These are phyloP conservation scores for Hyaloscypha hepaticicola DNA, from an alignment of 495 filamentous ascomycete species.

Conservation along the genomic window DNA sequence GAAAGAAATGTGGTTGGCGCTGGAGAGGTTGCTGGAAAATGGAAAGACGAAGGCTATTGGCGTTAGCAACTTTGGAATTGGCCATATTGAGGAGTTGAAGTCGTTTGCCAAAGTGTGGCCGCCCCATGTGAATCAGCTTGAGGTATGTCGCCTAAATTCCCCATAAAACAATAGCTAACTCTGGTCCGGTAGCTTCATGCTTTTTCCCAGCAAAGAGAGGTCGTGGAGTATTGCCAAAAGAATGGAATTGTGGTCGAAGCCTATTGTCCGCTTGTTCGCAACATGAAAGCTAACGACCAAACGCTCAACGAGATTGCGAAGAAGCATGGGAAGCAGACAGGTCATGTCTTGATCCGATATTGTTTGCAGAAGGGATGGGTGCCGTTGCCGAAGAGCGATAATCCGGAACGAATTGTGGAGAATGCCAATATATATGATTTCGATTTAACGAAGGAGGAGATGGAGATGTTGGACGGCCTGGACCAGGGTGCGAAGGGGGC, in stretches of 20 bases:
- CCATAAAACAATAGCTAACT: background rate
- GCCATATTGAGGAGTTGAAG: slow-evolving; percentile 45
- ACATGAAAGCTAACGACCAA: slow-evolving; percentile 50
- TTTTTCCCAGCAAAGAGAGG: slow-evolving; percentile 62
- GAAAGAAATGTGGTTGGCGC: slow-evolving; percentile 40
- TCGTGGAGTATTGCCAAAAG: slow-evolving; percentile 73
- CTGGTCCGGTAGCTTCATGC: slow-evolving; percentile 44
- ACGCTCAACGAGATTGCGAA: slow-evolving; percentile 44
- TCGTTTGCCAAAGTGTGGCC: slow-evolving; percentile 36
- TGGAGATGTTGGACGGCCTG: slow-evolving; percentile 44
- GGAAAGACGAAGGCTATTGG: slow-evolving; percentile 70
- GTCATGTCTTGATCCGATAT: slow-evolving; percentile 53
- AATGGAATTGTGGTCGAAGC: slow-evolving; percentile 53
- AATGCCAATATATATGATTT: slow-evolving; percentile 58
- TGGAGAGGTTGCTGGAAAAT: slow-evolving; percentile 48
- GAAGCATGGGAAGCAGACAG: slow-evolving; percentile 41
- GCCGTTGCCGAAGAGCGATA: slow-evolving; percentile 62
- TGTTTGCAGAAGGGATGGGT: slow-evolving; percentile 50
- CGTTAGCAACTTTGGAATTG: slow-evolving; percentile 55
- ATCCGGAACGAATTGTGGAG: slow-evolving; percentile 53
- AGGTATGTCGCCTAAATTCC: slow-evolving; percentile 32
- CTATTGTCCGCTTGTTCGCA: slow-evolving; percentile 64
- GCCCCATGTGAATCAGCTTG: slow-evolving; percentile 62
- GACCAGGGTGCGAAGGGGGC: slow-evolving; percentile 22
- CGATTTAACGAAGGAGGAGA: slow-evolving; percentile 63